phyloP scores from a whole-genome alignment of 306 rosid genomes.

The peach (Prunus persica) region Prunus_persica_NCBIv2 NC_034014.1:3190001-3190500 shows the following conservation, averaged over 20 bases:
- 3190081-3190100: constrained; percentile 11
- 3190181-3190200: background rate
- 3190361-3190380: too few relatives aligned
- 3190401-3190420: background rate
- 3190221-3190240: constrained; percentile 3
- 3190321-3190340: background rate
- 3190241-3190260: background rate
- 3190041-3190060: constrained; percentile 12
- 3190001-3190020: background rate
- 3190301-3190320: background rate
- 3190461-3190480: background rate
- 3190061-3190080: constrained; percentile 18
- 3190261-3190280: background rate
- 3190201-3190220: background rate
- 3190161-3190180: constrained; percentile 23
- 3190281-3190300: background rate
- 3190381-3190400: background rate
- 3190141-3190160: constrained; percentile 19
- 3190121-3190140: constrained; percentile 45
- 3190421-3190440: too few relatives aligned
- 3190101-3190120: constrained; percentile 7
- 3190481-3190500: background rate
- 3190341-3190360: background rate
- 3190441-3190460: background rate
- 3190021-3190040: constrained; percentile 6